Percentiles rank a stretch among this genome's conserved stretches.
These are phyloP conservation scores for Xylaria arbuscula DNA, from an alignment of 2,329 filamentous ascomycete genomes.

Conservation along the genomic window DNA sequence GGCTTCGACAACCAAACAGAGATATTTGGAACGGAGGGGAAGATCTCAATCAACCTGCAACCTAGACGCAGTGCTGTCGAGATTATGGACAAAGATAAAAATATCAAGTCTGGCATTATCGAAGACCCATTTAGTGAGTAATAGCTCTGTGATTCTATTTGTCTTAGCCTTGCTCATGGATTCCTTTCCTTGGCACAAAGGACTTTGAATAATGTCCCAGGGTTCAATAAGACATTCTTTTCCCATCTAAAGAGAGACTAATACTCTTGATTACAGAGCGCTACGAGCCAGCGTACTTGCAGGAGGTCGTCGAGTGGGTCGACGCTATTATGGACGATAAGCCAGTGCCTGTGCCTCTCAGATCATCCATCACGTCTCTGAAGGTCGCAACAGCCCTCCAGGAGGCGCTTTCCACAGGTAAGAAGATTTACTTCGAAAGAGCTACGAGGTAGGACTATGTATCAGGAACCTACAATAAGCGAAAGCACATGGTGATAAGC, in stretches of 20 bases:
- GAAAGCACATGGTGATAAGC: too few relatives aligned
- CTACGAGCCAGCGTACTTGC: constrained; percentile 12
- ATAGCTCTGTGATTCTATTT: too few relatives aligned
- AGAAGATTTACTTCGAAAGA: constrained; percentile 13
- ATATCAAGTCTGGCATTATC: constrained; percentile 5
- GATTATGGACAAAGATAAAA: constrained; percentile 6
- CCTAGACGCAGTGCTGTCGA: constrained; percentile 6
- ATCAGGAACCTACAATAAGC: too few relatives aligned
- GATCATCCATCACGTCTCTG: constrained; percentile 13
- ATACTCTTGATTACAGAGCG: background rate
- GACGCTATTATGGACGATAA: constrained; percentile 9
- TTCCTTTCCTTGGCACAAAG: too few relatives aligned
- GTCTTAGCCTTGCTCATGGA: too few relatives aligned
- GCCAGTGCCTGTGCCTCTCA: background rate
- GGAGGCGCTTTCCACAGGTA: constrained; percentile 2
- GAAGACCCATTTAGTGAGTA: background rate
- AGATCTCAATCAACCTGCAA: constrained; percentile 15
- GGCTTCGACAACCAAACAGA: constrained; percentile 21
- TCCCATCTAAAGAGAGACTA: too few relatives aligned
- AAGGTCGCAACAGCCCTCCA: constrained; percentile 11
- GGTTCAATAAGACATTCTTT: too few relatives aligned
- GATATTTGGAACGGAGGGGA: constrained; percentile 13
- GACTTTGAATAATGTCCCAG: too few relatives aligned
- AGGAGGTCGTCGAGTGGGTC: constrained; percentile 8
- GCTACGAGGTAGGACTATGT: too few relatives aligned